These are phyloP conservation scores for Eremochloa ophiuroides DNA, from an alignment of 176 grass and related monocot genomes.

Conservation along the genomic window DNA sequence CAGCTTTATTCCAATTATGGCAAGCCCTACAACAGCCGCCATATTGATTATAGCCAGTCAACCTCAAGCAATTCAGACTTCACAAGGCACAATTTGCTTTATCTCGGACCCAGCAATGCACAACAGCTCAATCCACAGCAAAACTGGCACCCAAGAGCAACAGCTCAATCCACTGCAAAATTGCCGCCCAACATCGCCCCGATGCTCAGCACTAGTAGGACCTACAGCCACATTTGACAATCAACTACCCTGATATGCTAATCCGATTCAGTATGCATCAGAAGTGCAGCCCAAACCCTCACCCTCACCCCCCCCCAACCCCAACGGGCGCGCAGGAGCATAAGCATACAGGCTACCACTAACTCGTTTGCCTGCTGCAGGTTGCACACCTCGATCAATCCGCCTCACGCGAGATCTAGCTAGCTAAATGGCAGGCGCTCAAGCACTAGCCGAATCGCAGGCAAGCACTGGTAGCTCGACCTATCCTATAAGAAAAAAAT, in stretches of 20 bases:
- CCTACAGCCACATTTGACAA: background rate
- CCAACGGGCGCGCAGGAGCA: background rate
- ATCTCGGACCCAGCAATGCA: background rate
- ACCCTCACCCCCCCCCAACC: background rate
- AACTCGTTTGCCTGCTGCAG: background rate
- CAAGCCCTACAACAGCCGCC: background rate
- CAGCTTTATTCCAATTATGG: background rate
- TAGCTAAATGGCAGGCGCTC: background rate
- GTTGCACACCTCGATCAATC: background rate
- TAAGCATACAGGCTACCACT: background rate
- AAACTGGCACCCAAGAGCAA: background rate
- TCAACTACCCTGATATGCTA: background rate
- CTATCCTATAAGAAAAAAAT: background rate
- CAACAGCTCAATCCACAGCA: background rate
- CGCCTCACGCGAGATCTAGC: conserved; percentile 16
- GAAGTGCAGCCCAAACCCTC: conserved; percentile 2
- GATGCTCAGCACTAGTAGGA: background rate
- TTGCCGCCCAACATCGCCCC: background rate
- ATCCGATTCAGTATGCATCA: background rate
- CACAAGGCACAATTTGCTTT: background rate
- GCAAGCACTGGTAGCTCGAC: background rate
- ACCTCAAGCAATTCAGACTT: background rate
- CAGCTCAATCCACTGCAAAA: background rate
- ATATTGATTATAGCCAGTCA: background rate
- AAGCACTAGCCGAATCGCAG: background rate